Evolutionary conservation across 768 basidiomycete genomes (phyloP), one percentile per base, ranked within the genome.

Genomic region (Lactifluus echinatus): DNA sequence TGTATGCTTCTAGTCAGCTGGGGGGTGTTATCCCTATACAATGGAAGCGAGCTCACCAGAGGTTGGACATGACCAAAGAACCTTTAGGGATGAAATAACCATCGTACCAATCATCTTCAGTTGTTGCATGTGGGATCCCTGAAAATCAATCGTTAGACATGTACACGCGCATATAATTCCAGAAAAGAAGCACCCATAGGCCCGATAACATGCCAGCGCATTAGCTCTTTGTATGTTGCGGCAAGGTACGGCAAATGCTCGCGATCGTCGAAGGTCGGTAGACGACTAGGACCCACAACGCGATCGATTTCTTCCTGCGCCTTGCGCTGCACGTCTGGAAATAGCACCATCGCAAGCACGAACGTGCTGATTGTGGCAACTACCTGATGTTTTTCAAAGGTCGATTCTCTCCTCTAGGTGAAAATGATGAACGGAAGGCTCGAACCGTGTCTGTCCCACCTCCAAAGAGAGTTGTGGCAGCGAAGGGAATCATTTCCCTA

Each of bases 261-360:
- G 39, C 55, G 36, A 10, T 66, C 66, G 1, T 51, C 29, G 24
- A 62, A 37, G 2, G n/a, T 59, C 5, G 67, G 67, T 12, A 66
- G 50, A 15, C 66, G 53, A 36, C 36, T 28, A 11, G 14, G 1
- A 6, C 67, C 67, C 8, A 68, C 40, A 4, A 66, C 58, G 8
- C 50, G 36, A 33, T 66, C 67, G 14, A 68, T 44, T 39, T 68
- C 67, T 33, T 52, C 60, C 31, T 66, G 67, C 24, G 67, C 67
- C 51, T 61, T 59, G 15, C 26, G 31, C 44, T 65, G 65, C 10
- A 60, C 62, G 4, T 65, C 64, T n/a, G 67, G 67, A 42, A 59
- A 50, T 21, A 58, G 51, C 24, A 59, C 53, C 63, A 62, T 64
- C 21, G 57, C 53, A 28, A 65, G 53, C 24, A 64, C 19, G 53